phyloP scores from a whole-genome alignment of 208 protist genomes.

The Leishmania major region DNA sequence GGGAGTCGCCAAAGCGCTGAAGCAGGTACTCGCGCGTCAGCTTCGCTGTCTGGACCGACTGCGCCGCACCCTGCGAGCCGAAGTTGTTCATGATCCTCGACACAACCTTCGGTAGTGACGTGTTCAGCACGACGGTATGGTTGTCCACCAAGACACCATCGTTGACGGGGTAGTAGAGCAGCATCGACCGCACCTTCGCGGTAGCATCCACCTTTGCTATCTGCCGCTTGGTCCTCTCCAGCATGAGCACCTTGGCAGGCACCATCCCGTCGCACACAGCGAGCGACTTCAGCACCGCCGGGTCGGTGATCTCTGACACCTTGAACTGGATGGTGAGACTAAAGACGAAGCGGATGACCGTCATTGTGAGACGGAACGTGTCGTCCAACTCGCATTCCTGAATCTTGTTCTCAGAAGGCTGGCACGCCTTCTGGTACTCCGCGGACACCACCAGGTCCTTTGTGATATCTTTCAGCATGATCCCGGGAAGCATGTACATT shows the following conservation, averaged over 20 bases:
- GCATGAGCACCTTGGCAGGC: slow-evolving; percentile 74
- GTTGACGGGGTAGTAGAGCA: slow-evolving; percentile 89
- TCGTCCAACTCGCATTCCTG: slow-evolving; percentile 51
- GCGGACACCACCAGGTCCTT: slow-evolving; percentile 65
- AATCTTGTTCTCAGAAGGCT: slow-evolving; percentile 73
- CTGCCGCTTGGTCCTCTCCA: slow-evolving; percentile 90
- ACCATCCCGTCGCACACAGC: slow-evolving; percentile 71
- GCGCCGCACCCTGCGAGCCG: slow-evolving; percentile 70
- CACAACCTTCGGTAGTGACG: slow-evolving; percentile 73
- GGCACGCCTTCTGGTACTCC: slow-evolving; percentile 85
- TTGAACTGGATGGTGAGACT: slow-evolving; percentile 89
- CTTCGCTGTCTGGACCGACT: slow-evolving; percentile 75
- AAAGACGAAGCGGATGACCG: slow-evolving; percentile 83
- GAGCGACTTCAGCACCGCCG: slow-evolving; percentile 46
- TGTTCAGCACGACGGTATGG: slow-evolving; percentile 87
- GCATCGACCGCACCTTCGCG: slow-evolving; percentile 85
- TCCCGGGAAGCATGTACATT: slow-evolving; percentile 88
- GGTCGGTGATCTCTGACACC: slow-evolving; percentile 81
- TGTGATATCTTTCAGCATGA: slow-evolving; percentile 55
- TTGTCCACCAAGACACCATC: slow-evolving; percentile 84
- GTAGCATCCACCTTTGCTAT: slow-evolving; percentile 79
- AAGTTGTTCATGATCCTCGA: slow-evolving; percentile 85
- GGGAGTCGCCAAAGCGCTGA: slow-evolving; percentile 59
- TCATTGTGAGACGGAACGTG: slow-evolving; percentile 81
- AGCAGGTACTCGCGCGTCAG: slow-evolving; percentile 81